Percentiles rank a stretch among this genome's conserved stretches.
Conservation (phyloP, 192 early-diverging fungal species). For the Chytriomyces hyalinus region DNA sequence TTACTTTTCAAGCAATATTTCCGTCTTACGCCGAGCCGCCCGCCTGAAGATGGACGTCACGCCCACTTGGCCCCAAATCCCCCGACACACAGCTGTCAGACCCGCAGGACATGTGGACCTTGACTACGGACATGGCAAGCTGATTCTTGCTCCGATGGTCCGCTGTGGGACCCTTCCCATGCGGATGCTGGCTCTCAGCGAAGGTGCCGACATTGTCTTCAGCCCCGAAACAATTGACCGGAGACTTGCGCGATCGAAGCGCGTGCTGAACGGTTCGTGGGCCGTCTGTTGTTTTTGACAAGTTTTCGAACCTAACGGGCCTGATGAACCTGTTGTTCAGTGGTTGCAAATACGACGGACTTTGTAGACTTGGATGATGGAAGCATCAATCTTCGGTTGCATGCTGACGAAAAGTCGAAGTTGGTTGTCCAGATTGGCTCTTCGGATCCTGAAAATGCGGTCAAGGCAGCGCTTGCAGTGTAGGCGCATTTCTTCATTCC, state of each 20-base stretch:
- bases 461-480: constrained; percentile 83
- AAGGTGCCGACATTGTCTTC: constrained; percentile 95
- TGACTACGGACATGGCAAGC: constrained; percentile 50
- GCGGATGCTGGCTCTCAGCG: constrained; percentile 80
- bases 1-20: no score
- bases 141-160: constrained; percentile 97
- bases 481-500: constrained; percentile 35
- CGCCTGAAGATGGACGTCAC: no score
- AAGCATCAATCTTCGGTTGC: constrained; percentile 72
- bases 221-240: constrained; percentile 90
- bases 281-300: no score
- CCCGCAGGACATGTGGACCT: constrained; percentile 28
- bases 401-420: constrained; percentile 72
- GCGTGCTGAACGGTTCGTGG: constrained; percentile 74
- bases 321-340: constrained; percentile 22
- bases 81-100: constrained; percentile 6
- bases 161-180: constrained; percentile 90
- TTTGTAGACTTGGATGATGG: constrained; percentile 69
- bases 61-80: constrained; percentile 19
- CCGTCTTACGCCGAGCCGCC: no score
- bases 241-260: constrained; percentile 72
- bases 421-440: constrained; percentile 96
- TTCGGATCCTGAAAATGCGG: constrained; percentile 80
- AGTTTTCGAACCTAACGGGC: not conserved
- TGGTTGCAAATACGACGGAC: constrained; percentile 72